Percentiles rank a stretch among this genome's conserved stretches.
Evolutionary conservation across 1,284 basidiomycete genomes (phyloP).

Genomic region (Trichosporon coremiiforme): DNA sequence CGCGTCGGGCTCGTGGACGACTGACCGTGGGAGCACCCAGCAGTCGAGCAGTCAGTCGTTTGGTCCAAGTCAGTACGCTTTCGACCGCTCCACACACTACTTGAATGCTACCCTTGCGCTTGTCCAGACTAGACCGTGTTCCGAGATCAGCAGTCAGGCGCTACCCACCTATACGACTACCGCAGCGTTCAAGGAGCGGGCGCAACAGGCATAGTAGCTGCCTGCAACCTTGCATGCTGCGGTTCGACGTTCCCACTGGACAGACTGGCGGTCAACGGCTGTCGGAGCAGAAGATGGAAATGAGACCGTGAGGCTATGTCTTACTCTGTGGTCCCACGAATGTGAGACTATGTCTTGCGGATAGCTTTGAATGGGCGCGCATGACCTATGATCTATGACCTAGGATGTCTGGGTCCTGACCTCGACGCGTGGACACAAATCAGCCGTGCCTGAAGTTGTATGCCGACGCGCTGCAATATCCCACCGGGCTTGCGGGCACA

Average conservation of each 20-base stretch:
- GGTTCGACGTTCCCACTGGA: too few relatives aligned
- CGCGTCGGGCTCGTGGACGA: too few relatives aligned
- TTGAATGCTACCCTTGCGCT: background rate
- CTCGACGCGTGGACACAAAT: conserved; percentile 14
- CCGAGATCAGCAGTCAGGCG: background rate
- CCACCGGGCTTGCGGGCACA: background rate
- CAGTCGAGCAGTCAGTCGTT: too few relatives aligned
- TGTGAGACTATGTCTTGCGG: background rate
- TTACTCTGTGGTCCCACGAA: background rate
- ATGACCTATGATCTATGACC: background rate
- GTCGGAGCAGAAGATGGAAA: background rate
- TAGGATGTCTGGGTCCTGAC: background rate
- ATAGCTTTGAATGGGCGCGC: background rate
- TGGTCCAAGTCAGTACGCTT: too few relatives aligned
- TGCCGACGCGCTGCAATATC: background rate
- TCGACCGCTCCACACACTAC: background rate
- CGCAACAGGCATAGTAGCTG: too few relatives aligned
- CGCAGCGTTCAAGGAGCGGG: too few relatives aligned
- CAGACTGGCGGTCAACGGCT: too few relatives aligned
- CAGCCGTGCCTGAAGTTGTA: conserved; percentile 11
- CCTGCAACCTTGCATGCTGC: too few relatives aligned
- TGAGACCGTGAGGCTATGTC: background rate
- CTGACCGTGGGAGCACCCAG: too few relatives aligned
- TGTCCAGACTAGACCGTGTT: background rate
- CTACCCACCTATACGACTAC: background rate